Conservation (phyloP, 306 rosid species). For the Gleditsia sinensis region DNA sequence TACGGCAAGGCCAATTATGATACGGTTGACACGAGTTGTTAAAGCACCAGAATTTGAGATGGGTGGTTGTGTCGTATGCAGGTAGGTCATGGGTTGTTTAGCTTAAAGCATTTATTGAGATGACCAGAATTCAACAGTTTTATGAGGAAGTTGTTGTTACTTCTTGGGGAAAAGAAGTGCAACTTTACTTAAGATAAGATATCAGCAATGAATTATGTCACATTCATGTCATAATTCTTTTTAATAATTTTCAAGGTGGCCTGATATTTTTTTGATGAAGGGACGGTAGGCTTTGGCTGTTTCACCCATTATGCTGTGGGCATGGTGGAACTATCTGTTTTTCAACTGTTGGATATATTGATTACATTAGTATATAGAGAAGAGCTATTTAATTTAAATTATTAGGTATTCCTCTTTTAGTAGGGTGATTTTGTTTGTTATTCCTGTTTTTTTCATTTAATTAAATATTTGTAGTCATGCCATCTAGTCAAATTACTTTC, state of each 20-base stretch:
- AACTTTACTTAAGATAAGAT: constrained; percentile 14
- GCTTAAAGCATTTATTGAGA: neutral
- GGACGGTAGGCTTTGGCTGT: neutral
- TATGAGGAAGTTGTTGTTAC: constrained; percentile 1
- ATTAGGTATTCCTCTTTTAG: neutral
- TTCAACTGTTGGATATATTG: neutral
- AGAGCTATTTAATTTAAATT: neutral
- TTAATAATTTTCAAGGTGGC: neutral
- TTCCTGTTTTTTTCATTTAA: neutral
- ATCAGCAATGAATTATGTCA: constrained; percentile 18
- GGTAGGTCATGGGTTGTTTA: constrained; percentile 54
- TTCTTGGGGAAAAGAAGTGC: neutral
- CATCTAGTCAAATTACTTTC: neutral
- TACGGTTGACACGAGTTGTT: constrained; percentile 83
- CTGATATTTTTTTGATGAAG: neutral
- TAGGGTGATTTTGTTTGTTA: neutral
- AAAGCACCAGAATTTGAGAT: constrained; percentile 81
- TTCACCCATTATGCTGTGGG: neutral
- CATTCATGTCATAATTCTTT: neutral
- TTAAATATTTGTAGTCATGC: neutral
- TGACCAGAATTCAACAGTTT: constrained; percentile 1
- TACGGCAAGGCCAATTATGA: constrained; percentile 70
- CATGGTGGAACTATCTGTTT: neutral
- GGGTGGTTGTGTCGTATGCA: constrained; percentile 98
- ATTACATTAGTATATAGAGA: neutral